Base-by-base conservation (phyloP, 768 basidiomycete genomes). In the Hydnomerulius pinastri region DNA sequence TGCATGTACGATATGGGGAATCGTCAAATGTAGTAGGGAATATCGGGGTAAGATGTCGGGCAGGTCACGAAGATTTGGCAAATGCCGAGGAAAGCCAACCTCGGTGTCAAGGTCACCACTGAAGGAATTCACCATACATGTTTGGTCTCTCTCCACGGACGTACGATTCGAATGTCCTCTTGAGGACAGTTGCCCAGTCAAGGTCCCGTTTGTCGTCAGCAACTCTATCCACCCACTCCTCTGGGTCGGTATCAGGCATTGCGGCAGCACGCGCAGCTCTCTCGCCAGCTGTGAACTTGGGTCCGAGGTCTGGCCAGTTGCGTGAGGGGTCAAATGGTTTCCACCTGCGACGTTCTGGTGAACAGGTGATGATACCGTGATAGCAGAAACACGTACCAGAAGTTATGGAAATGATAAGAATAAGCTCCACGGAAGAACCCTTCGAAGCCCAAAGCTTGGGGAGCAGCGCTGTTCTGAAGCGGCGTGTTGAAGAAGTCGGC, bases 361-460 rank as follows among this genome's bases (percentile, higher is more conserved):
- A 53, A 37, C 18, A 18, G 30, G 39, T 8, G 4, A 13, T 13
- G 4, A 45, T 23, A 44, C 30, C 21, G 3, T 13, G 4, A 41
- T 41, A 35, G 33, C 7, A 12, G 47, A 46, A 39, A 3, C 6
- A 65, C 82, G 46, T 47, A 90, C 92, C 92, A 94, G 71, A 82
- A 90, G 66, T 94, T 95, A 66, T 98, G 95, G 72, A 89, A 98
- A 68, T 98, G 94, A 68, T 98, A 98, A 2, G 90, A 94, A 66
- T 85, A 98, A 4, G 96, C 91, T 6, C 96, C 97, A 51, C 83
- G 84, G 79, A 95, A 99, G 78, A 98, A 99, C 9, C 92, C 94
- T 58, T 93, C 87, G 57, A 98, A 90, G 8, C 97, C 97, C 13
- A 92, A 73, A 12, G 88, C 90, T 58, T 88, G 84, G 5, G 96